Evolutionary conservation across 2,329 filamentous ascomycete genomes (phyloP), one percentile per base, ranked within the genome.

Genomic region (Hirsutella rhossiliensis): DNA sequence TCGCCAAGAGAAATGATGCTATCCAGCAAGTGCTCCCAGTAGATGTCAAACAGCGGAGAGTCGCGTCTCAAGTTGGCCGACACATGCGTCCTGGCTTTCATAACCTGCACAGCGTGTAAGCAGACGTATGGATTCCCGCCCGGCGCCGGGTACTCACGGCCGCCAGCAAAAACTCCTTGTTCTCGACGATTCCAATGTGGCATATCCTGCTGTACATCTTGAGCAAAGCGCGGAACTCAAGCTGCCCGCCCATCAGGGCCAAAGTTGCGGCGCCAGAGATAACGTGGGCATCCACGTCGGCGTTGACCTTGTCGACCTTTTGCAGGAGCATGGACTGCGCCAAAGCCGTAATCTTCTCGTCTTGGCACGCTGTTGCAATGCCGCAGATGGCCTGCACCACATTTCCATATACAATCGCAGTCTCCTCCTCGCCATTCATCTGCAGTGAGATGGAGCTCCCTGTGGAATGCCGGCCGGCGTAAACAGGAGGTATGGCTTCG

Each of bases 241-340:
- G 73, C 48, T 82, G 76, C 11, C 84, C 86, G 45, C 86, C 87
- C 52, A 76, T 80, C 5, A 92, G 68, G 29, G 88, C 84, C 44
- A 98, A 67, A 6, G 78, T 72, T 9, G 88, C 87, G 7, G 87
- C 81, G 47, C 94, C 88, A 15, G 78, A 79, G 44, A 97, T 82
- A 47, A 98, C 92, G 44, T 83, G 82, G 28, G 84, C 80, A 66
- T 97, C 89, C 2, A 96, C 84, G 5, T 75, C 68, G 47, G 77
- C 72, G 56, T 79, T 92, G 44, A 96, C 79, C 62, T 92, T 90
- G 48, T 84, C 82, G 46, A 97, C 77, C 62, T 98, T 97, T 58
- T 98, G 92, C n/a, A 95, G 67, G 20, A 99, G 77, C 81, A 98
- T 96, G 1, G 88, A 94, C 54, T 96, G 84, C 3, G 89, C 90